Evolutionary conservation across 352 stramenopile species (phyloP).

Genomic region (Globisporangium iwayamae): DNA sequence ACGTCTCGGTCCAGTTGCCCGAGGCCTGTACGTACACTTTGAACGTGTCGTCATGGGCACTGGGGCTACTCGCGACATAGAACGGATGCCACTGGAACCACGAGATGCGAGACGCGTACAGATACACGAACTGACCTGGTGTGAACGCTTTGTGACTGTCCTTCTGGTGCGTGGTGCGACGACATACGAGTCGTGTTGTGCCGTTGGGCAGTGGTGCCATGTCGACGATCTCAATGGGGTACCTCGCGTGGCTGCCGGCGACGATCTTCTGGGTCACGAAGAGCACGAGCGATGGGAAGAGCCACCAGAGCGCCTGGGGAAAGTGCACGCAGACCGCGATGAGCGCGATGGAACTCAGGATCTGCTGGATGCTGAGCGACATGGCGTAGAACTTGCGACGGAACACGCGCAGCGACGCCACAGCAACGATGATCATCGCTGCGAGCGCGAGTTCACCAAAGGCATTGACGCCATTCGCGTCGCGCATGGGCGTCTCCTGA

Average conservation of each 20-base stretch:
- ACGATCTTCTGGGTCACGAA: constrained; percentile 19
- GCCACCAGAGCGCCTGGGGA: constrained; percentile 20
- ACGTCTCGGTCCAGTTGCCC: constrained; percentile 16
- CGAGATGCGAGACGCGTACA: constrained; percentile 27
- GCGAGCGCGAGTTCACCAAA: constrained; percentile 25
- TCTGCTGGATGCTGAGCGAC: constrained; percentile 16
- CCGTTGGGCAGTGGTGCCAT: constrained; percentile 26
- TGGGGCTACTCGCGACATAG: constrained; percentile 25
- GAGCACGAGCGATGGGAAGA: constrained; percentile 24
- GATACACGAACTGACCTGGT: constrained; percentile 28
- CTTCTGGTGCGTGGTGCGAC: neutral
- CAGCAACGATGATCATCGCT: constrained; percentile 24
- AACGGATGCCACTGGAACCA: constrained; percentile 30
- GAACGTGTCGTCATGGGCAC: constrained; percentile 18
- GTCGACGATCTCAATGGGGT: constrained; percentile 26
- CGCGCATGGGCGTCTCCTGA: constrained; percentile 10
- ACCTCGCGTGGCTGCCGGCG: constrained; percentile 16
- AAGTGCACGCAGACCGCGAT: constrained; percentile 27
- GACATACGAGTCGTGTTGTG: constrained; percentile 23
- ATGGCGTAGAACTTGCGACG: constrained; percentile 17
- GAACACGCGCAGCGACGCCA: constrained; percentile 17
- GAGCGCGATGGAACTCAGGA: constrained; percentile 12
- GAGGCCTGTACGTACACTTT: constrained; percentile 23
- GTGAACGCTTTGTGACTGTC: constrained; percentile 11
- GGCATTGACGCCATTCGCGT: constrained; percentile 17